Evolutionary conservation across 345 rosid species (phyloP).

Genomic region (Mallotus nudiflorus): DNA sequence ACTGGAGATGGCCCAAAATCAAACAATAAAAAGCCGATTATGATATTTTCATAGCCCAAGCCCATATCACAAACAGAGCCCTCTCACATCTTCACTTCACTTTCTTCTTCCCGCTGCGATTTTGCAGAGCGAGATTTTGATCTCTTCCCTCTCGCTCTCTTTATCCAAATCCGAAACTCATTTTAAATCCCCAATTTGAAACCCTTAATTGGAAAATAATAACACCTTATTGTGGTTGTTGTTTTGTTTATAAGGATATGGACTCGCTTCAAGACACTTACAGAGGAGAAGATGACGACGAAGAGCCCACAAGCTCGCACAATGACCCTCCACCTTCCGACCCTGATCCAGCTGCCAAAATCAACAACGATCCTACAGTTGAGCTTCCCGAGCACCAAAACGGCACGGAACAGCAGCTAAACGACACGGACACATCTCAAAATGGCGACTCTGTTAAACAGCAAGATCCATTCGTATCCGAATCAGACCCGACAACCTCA

Average conservation of each 20-base stretch:
- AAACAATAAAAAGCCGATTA: too few relatives aligned
- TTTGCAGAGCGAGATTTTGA: background rate
- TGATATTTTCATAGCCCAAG: too few relatives aligned
- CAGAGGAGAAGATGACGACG: conserved; percentile 33
- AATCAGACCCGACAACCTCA: conserved; percentile 64
- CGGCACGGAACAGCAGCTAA: conserved; percentile 14
- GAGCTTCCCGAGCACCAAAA: conserved; percentile 4
- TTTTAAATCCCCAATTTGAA: background rate
- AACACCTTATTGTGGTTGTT: too few relatives aligned
- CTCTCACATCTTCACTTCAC: background rate
- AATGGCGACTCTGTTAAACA: conserved; percentile 22
- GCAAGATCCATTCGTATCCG: conserved; percentile 30
- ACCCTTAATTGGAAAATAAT: background rate
- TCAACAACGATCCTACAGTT: background rate
- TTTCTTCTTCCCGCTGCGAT: conserved; percentile 2
- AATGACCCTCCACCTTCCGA: conserved; percentile 16
- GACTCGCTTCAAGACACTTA: conserved; percentile 48
- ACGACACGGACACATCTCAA: conserved; percentile 14
- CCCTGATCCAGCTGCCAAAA: conserved; percentile 2
- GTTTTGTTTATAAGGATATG: too few relatives aligned
- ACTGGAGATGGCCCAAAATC: too few relatives aligned
- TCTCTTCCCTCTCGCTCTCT: background rate
- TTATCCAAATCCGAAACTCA: too few relatives aligned
- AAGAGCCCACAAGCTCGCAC: background rate
- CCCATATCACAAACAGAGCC: background rate